These are phyloP conservation scores for Capsicum baccatum DNA, from an alignment of 257 asterid species.

Conservation along the genomic window DNA sequence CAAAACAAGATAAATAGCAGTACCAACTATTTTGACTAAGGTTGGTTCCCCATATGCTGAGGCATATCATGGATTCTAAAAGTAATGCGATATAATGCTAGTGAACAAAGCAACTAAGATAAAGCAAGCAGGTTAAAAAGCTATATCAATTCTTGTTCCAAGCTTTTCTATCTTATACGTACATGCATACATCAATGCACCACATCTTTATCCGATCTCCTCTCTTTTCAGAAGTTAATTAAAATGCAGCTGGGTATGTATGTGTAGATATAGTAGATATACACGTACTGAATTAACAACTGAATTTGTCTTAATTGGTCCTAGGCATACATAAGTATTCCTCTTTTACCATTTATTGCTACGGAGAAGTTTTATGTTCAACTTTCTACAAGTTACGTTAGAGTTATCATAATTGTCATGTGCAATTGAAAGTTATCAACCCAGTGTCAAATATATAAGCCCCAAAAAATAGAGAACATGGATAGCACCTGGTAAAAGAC, in stretches of 20 bases:
- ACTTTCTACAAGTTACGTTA: background rate
- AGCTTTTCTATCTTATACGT: too few relatives aligned
- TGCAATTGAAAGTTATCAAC: background rate
- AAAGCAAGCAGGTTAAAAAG: background rate
- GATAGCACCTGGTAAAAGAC: background rate
- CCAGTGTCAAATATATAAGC: background rate
- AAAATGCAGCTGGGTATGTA: too few relatives aligned
- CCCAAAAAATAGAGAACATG: background rate
- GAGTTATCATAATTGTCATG: background rate
- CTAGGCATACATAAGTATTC: too few relatives aligned
- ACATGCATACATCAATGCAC: too few relatives aligned
- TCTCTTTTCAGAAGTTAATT: too few relatives aligned
- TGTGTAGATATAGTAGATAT: too few relatives aligned
- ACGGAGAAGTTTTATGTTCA: too few relatives aligned
- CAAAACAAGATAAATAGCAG: background rate
- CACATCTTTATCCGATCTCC: too few relatives aligned
- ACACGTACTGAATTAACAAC: too few relatives aligned
- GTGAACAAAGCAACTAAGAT: background rate
- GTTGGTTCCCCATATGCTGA: conserved; percentile 20
- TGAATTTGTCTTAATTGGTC: too few relatives aligned
- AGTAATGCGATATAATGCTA: background rate
- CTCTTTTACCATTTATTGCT: too few relatives aligned
- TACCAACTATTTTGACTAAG: background rate
- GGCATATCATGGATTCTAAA: background rate
- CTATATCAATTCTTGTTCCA: too few relatives aligned